Conservation (phyloP, 2,329 filamentous ascomycete species). For the Trichocomaceae sp. region DNA sequence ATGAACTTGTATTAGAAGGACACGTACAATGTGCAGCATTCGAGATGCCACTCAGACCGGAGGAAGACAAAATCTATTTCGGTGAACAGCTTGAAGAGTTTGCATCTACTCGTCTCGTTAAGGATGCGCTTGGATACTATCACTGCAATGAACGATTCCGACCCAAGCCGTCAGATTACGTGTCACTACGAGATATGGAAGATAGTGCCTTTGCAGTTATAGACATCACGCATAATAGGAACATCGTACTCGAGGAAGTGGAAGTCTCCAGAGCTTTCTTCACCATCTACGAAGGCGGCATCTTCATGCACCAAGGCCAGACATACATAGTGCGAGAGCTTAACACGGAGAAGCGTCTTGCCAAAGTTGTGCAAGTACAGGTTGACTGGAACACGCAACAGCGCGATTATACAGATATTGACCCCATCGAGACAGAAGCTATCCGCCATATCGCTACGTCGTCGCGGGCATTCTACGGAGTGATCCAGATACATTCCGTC, state of each 20-base stretch:
- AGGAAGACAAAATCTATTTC: conserved; percentile 72
- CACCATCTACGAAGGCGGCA: conserved; percentile 92
- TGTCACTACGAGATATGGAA: conserved; percentile 81
- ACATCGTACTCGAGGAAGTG: conserved; percentile 87
- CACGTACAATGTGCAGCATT: conserved; percentile 93
- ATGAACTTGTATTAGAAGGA: conserved; percentile 84
- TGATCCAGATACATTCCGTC: conserved; percentile 76
- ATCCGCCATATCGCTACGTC: conserved; percentile 61
- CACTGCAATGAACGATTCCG: conserved; percentile 86
- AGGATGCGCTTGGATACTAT: conserved; percentile 73
- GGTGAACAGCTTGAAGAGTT: conserved; percentile 65
- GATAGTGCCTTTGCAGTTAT: conserved; percentile 93
- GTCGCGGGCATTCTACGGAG: conserved; percentile 74
- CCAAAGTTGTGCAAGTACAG: conserved; percentile 78
- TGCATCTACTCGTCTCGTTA: conserved; percentile 65
- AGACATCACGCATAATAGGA: conserved; percentile 71
- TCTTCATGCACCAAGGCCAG: conserved; percentile 93
- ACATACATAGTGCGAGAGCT: conserved; percentile 91
- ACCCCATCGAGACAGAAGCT: conserved; percentile 84
- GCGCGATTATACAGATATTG: conserved; percentile 88
- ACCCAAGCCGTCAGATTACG: conserved; percentile 72
- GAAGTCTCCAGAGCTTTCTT: conserved; percentile 93
- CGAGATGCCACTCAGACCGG: conserved; percentile 84
- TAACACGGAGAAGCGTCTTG: conserved; percentile 69
- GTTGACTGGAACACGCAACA: conserved; percentile 95